Conservation (phyloP, 106 monocot species). For the Apostasia shenzhenica region DNA sequence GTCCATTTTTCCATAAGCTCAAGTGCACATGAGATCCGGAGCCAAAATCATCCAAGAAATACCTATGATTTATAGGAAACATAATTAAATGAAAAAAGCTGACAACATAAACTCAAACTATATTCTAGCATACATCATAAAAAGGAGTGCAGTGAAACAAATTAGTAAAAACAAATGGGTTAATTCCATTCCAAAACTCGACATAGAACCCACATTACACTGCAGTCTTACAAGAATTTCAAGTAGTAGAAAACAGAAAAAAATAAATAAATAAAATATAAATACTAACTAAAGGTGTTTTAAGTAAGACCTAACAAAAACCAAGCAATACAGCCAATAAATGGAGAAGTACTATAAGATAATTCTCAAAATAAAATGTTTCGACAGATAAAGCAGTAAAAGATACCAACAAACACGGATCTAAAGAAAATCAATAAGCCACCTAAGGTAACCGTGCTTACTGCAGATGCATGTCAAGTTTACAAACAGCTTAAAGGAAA, state of each 20-base stretch:
- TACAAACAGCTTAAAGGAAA: background rate
- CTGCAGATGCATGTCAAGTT: background rate
- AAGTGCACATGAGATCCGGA: slow-evolving; percentile 92
- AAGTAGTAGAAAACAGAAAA: too few relatives aligned
- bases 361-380: background rate
- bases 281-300: too few relatives aligned
- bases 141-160: background rate
- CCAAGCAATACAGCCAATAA: background rate
- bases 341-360: background rate
- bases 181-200: too few relatives aligned
- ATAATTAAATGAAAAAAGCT: background rate
- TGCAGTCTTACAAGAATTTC: too few relatives aligned
- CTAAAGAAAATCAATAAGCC: background rate
- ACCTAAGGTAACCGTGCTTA: background rate
- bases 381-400: background rate
- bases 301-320: background rate
- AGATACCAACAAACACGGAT: background rate
- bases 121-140: background rate
- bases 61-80: slow-evolving; percentile 27
- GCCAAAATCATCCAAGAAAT: slow-evolving; percentile 58
- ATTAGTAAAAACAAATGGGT: too few relatives aligned
- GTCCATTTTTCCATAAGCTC: slow-evolving; percentile 82
- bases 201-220: too few relatives aligned
- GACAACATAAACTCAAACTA: background rate
- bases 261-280: too few relatives aligned